A percentile compares a stretch with the other conserved stretches of the same genome.
phyloP scores from a whole-genome alignment of 257 asterid genomes.

The Capsicum rhomboideum region DNA sequence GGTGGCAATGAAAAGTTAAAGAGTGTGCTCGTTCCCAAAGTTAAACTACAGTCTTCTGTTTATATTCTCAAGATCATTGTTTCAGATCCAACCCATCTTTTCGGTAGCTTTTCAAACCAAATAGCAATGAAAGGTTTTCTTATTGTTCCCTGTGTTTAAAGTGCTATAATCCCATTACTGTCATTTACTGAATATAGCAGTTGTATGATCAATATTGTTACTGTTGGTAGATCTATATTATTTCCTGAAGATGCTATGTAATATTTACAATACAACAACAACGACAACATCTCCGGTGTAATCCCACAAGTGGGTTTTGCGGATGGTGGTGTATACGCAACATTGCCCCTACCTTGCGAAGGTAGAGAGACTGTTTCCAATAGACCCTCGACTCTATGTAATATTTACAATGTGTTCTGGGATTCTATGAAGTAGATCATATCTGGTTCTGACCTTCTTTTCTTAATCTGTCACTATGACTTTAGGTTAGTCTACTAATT shows the following conservation, averaged over 20 bases:
- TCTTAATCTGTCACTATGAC: not conserved
- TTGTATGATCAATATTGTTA: not conserved
- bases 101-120: not conserved
- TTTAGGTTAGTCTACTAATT: not conserved
- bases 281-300: too few species aligned
- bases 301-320: too few species aligned
- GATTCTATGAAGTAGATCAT: not conserved
- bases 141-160: not conserved
- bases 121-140: not conserved
- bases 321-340: too few species aligned
- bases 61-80: not conserved
- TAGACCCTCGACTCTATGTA: not conserved
- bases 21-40: not conserved
- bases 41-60: not conserved
- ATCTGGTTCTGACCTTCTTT: not conserved
- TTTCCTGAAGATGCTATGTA: not conserved
- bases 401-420: not conserved
- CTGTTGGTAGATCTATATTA: not conserved
- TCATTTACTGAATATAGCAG: not conserved
- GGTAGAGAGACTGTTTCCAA: too few species aligned
- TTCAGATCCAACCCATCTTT: not conserved
- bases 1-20: not conserved
- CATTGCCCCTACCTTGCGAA: too few species aligned
- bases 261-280: not conserved
- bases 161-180: not conserved